Evolutionary conservation across 2,329 filamentous ascomycete species (phyloP).

Genomic region (Ascocoryne sarcoides): DNA sequence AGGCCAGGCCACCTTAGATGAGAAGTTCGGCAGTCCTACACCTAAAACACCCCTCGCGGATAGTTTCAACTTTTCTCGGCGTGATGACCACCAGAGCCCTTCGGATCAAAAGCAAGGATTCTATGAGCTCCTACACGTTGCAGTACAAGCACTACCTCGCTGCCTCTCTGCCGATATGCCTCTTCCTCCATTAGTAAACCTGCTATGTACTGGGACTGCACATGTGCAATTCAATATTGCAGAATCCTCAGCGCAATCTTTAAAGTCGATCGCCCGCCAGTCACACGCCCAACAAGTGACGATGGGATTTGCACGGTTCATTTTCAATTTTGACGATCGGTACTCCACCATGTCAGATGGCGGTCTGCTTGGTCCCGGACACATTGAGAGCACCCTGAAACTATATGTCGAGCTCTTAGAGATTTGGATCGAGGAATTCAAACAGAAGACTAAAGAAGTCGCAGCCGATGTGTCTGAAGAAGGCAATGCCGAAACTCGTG

Average conservation of each 20-base stretch:
- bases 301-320: slow-evolving; percentile 92
- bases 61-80: slow-evolving; percentile 80
- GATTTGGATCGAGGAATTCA: slow-evolving; percentile 97
- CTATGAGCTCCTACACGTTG: slow-evolving; percentile 90
- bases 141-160: slow-evolving; percentile 89
- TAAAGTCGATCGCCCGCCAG: slow-evolving; percentile 92
- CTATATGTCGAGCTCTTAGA: slow-evolving; percentile 89
- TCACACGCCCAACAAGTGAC: slow-evolving; percentile 91
- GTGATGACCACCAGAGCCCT: slow-evolving; percentile 64
- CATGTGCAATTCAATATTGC: slow-evolving; percentile 92
- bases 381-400: slow-evolving; percentile 88
- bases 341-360: slow-evolving; percentile 98
- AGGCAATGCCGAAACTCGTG: slow-evolving; percentile 56
- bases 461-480: slow-evolving; percentile 56
- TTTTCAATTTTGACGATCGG: slow-evolving; percentile 95
- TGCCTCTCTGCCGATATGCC: slow-evolving; percentile 86
- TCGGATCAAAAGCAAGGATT: slow-evolving; percentile 87
- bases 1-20: slow-evolving; percentile 87
- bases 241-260: slow-evolving; percentile 78
- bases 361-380: slow-evolving; percentile 85
- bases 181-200: slow-evolving; percentile 86
- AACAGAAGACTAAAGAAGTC: slow-evolving; percentile 71
- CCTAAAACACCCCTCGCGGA: slow-evolving; percentile 94
- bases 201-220: slow-evolving; percentile 91
- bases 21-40: slow-evolving; percentile 80